phyloP scores from a whole-genome alignment of 768 basidiomycete species.

The Suillus fuscotomentosus region DNA sequence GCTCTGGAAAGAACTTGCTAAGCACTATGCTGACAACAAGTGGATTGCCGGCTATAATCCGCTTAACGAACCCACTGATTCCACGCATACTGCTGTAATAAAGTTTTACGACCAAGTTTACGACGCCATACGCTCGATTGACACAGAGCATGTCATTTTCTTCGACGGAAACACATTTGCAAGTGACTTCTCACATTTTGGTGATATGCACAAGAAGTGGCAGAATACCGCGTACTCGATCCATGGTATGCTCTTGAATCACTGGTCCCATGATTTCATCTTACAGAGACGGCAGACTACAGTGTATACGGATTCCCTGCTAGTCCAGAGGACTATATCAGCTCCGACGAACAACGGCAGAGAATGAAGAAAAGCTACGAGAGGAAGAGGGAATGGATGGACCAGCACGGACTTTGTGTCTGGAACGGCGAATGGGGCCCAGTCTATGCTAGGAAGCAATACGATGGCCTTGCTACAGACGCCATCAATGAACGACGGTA shows the following conservation, averaged over 20 bases:
- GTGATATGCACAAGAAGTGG: constrained; percentile 60
- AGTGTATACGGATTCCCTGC: constrained; percentile 66
- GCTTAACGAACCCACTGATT: constrained; percentile 78
- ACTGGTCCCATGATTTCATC: neutral
- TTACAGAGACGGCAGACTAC: constrained; percentile 18
- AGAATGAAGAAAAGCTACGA: constrained; percentile 59
- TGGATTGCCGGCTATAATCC: constrained; percentile 90
- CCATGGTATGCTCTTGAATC: constrained; percentile 46
- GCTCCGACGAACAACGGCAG: constrained; percentile 49
- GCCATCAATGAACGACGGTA: constrained; percentile 64
- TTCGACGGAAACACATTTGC: constrained; percentile 87
- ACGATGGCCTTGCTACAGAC: constrained; percentile 59
- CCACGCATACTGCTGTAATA: constrained; percentile 61
- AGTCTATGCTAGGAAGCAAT: constrained; percentile 67
- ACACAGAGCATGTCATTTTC: constrained; percentile 72
- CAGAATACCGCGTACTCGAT: constrained; percentile 75
- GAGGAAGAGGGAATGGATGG: constrained; percentile 79
- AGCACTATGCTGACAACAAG: constrained; percentile 71
- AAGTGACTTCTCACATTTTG: constrained; percentile 72
- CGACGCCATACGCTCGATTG: constrained; percentile 67
- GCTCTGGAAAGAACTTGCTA: constrained; percentile 77
- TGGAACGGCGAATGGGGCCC: constrained; percentile 88
- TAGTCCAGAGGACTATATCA: constrained; percentile 51
- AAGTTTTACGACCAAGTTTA: constrained; percentile 68
- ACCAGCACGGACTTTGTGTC: constrained; percentile 59